These are phyloP conservation scores for Schoenoplectus tabernaemontani DNA, from an alignment of 202 grass and related monocot species.

Conservation along the genomic window DNA sequence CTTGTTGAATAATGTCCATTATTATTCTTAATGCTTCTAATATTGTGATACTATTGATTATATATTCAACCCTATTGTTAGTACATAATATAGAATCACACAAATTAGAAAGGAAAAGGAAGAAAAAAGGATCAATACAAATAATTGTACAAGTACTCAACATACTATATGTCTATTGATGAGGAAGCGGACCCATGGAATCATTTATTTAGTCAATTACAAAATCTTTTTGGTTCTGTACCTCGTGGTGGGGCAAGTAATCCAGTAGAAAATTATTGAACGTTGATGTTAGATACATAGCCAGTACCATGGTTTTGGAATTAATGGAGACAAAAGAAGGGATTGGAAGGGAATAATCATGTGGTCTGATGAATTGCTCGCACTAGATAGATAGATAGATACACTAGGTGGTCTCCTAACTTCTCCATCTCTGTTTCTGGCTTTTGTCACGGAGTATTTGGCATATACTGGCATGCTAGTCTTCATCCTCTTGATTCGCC, in stretches of 20 bases:
- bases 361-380: constrained; percentile 32
- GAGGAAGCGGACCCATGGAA: constrained; percentile 24
- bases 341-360: constrained; percentile 31
- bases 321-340: constrained; percentile 14
- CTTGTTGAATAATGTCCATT: too few relatives aligned
- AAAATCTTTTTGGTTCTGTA: constrained; percentile 20
- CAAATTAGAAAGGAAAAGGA: not conserved
- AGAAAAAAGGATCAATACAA: not conserved
- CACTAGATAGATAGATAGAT: not conserved
- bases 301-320: not conserved
- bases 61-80: not conserved
- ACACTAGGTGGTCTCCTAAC: not conserved
- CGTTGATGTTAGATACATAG: constrained; percentile 24
- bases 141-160: not conserved
- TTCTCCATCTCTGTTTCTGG: constrained; percentile 11
- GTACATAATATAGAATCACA: not conserved
- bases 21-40: too few relatives aligned
- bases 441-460: constrained; percentile 24
- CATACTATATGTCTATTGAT: constrained; percentile 16
- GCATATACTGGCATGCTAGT: constrained; percentile 26
- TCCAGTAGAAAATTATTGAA: not conserved
- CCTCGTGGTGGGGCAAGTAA: constrained; percentile 7
- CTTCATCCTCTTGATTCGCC: constrained; percentile 2
- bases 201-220: constrained; percentile 9
- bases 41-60: too few relatives aligned